phyloP scores from a whole-genome alignment of 805 yeast species.

The Yueomyces sp. region DNA sequence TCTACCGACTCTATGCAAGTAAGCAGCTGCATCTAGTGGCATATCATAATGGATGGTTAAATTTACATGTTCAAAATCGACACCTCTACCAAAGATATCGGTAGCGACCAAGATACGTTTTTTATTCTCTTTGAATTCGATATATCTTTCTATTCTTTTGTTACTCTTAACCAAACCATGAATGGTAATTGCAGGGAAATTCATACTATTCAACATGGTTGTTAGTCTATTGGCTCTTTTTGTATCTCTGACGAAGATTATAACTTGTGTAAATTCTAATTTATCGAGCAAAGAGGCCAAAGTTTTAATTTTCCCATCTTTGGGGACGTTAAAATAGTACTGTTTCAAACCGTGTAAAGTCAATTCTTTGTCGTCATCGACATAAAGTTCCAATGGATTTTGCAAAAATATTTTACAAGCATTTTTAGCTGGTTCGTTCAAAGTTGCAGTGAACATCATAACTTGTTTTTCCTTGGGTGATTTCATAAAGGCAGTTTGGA shows the following conservation, averaged over 20 bases:
- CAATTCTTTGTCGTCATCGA: conserved; percentile 93
- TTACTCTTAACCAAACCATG: conserved; percentile 94
- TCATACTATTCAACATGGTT: conserved; percentile 76
- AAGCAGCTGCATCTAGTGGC: conserved; percentile 94
- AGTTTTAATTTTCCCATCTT: conserved; percentile 85
- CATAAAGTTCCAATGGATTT: conserved; percentile 92
- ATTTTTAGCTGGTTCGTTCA: conserved; percentile 88
- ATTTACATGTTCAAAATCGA: conserved; percentile 97
- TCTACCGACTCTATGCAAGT: conserved; percentile 98
- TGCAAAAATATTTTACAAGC: conserved; percentile 97
- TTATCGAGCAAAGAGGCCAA: conserved; percentile 86
- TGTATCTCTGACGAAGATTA: conserved; percentile 86
- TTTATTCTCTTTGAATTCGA: conserved; percentile 93
- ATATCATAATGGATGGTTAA: conserved; percentile 95
- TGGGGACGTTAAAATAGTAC: conserved; percentile 79
- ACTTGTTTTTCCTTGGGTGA: conserved; percentile 98
- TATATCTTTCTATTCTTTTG: conserved; percentile 94
- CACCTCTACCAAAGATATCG: conserved; percentile 98
- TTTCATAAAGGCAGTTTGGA: conserved; percentile 92
- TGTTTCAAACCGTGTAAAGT: conserved; percentile 98
- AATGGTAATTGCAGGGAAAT: conserved; percentile 94
- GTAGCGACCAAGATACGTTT: conserved; percentile 98
- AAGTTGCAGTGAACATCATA: conserved; percentile 97
- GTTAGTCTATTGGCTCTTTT: conserved; percentile 86
- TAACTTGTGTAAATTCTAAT: conserved; percentile 95